These are phyloP conservation scores for Lipomyces mesembrius DNA, from an alignment of 805 yeast species.

Conservation along the genomic window DNA sequence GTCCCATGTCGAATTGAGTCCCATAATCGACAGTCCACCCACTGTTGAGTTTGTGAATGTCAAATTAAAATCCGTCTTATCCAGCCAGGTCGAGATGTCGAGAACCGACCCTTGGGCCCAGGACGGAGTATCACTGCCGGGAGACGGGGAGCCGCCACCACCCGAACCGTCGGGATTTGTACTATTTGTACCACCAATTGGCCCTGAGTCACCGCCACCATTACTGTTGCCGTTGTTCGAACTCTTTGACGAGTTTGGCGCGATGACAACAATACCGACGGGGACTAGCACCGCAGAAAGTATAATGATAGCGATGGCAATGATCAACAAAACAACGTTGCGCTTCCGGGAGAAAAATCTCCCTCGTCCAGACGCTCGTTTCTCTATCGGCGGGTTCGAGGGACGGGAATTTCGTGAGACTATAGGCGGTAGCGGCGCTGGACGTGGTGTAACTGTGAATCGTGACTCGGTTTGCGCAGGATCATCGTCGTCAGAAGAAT, in stretches of 20 bases:
- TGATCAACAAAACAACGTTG: constrained; percentile 13
- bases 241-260: constrained; percentile 12
- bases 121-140: constrained; percentile 34
- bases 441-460: background rate
- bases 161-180: constrained; percentile 13
- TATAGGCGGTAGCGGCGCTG: constrained; percentile 5
- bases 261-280: constrained; percentile 42
- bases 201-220: background rate
- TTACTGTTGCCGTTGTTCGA: background rate
- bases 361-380: background rate
- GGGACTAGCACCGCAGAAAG: constrained; percentile 43
- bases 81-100: constrained; percentile 46
- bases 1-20: constrained; percentile 45
- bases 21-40: constrained; percentile 47
- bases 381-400: background rate
- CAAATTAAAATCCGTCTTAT: constrained; percentile 44
- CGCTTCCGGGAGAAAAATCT: constrained; percentile 7
- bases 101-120: constrained; percentile 41
- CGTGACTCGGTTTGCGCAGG: constrained; percentile 6
- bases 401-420: background rate
- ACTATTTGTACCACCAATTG: background rate
- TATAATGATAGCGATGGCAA: constrained; percentile 30
- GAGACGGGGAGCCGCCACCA: constrained; percentile 6
- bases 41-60: constrained; percentile 46
- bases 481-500: background rate